A percentile compares a stretch with the other conserved stretches of the same genome.
These are phyloP conservation scores for Sporothrix inflata DNA, from an alignment of 2,329 filamentous ascomycete species.

Conservation along the genomic window DNA sequence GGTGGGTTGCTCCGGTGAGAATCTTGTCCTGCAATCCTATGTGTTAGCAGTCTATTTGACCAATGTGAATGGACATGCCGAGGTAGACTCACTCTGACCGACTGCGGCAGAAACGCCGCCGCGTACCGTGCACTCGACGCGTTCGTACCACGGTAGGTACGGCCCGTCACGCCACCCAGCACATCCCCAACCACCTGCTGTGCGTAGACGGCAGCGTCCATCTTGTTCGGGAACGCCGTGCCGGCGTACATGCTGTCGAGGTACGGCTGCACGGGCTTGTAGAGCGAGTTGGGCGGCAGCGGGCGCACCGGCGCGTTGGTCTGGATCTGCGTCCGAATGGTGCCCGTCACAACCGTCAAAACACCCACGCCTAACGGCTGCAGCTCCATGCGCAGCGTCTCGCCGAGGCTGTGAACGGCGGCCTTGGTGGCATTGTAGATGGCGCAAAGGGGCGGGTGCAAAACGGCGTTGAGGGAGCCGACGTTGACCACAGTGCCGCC, in stretches of 20 bases:
- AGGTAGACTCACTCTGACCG: not conserved
- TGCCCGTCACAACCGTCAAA: not conserved
- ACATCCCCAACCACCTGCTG: not conserved
- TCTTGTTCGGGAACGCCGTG: not conserved
- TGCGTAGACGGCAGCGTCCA: not conserved
- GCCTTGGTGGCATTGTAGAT: conserved; percentile 17
- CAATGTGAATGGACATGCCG: not conserved
- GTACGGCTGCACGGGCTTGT: not conserved
- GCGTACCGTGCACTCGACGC: not conserved
- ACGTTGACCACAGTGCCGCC: conserved; percentile 38
- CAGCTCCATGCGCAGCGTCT: conserved; percentile 17
- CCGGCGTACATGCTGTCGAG: not conserved
- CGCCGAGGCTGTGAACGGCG: not conserved
- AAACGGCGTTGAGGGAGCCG: not conserved
- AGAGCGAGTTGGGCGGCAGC: conserved; percentile 4
- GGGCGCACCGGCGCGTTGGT: not conserved
- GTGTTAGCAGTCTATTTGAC: not conserved
- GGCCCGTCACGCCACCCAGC: not conserved
- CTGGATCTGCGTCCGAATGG: conserved; percentile 16
- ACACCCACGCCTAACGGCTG: conserved; percentile 14
- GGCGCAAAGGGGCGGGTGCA: conserved; percentile 4
- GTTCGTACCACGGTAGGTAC: not conserved
- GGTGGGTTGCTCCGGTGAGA: not conserved
- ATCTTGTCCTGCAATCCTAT: not conserved
- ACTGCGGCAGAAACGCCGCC: not conserved